Percentiles rank a stretch among this genome's conserved stretches.
Evolutionary conservation across 805 yeast species (phyloP).

Genomic region (Yarrowia osloensis): DNA sequence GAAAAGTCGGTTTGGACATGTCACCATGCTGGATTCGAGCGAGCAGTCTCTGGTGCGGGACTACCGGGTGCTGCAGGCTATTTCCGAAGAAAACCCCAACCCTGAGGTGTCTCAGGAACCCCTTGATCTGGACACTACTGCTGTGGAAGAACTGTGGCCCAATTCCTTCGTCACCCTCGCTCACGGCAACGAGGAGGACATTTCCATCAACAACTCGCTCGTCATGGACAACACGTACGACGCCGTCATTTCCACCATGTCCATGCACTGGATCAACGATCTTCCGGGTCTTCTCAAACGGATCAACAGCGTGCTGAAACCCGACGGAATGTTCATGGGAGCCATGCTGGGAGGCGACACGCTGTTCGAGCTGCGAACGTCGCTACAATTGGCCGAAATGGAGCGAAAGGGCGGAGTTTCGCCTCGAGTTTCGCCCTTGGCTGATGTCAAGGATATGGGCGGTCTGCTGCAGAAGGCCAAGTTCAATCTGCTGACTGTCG

Average conservation of each 20-base stretch:
- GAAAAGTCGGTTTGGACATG: conserved; percentile 52
- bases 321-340: conserved; percentile 82
- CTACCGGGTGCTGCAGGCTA: conserved; percentile 22
- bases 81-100: neutral
- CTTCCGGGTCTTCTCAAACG: conserved; percentile 64
- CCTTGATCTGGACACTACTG: neutral
- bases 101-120: neutral
- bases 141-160: conserved; percentile 33
- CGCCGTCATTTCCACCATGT: conserved; percentile 70
- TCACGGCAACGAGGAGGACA: conserved; percentile 66
- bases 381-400: conserved; percentile 78
- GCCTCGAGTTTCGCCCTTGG: conserved; percentile 79
- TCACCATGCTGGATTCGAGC: conserved; percentile 70
- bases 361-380: conserved; percentile 75
- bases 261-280: conserved; percentile 85
- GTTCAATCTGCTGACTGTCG: conserved; percentile 77
- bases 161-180: conserved; percentile 47
- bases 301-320: conserved; percentile 61
- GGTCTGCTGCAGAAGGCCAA: conserved; percentile 71
- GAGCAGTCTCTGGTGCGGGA: conserved; percentile 56
- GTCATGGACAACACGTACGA: conserved; percentile 56
- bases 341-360: conserved; percentile 84
- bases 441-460: conserved; percentile 76
- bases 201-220: conserved; percentile 32
- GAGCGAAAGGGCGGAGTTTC: conserved; percentile 78